Evolutionary conservation across 805 yeast species (phyloP), one percentile per base, ranked within the genome.

Genomic region (Pichia kluyveri): DNA sequence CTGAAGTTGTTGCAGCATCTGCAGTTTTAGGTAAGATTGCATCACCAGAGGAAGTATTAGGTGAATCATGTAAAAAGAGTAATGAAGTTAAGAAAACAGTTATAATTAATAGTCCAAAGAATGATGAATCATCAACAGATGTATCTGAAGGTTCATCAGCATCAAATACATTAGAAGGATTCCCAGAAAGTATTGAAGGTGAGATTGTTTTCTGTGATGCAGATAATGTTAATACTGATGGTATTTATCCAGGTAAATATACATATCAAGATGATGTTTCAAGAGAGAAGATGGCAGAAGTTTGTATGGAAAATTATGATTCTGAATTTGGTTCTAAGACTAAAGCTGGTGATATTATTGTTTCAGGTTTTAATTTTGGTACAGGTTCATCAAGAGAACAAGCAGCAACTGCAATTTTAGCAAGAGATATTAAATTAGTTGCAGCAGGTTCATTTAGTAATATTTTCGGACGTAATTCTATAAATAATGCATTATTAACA

Each of bases 251-350:
- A 23, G 99, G 99, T 56, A 93, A 93, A 66, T 93, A 93, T 73
- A 93, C 99, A 10, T 93, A 93, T 69, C 98, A 93, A 71, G 99
- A 93, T 66, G 98, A 93, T 63, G 93, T 93, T 42, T 78, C 97
- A 40, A 77, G 85, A 60, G 96, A 87, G 58, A 87, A 84, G 65
- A 93, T 93, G 99, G 99, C 99, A 36, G 86, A 91, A 68, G 99
- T 93, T 42, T 93, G 99, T 72, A 93, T 93, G 99, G 99, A 93
- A 69, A 93, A 93, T 71, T 93, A 93, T 68, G 99, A 93, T 67
- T 64, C 86, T 14, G 96, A 90, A 55, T 93, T 93, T 67, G 82
- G 85, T 49, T 53, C 68, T 31, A 90, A 88, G 72, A 86, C 95
- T 31, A 72, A 80, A 53, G 77, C 96, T 5, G 63, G 88, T 43